These are phyloP conservation scores for Gossypium lobatum DNA, from an alignment of 441 rosid species.

Conservation along the genomic window DNA sequence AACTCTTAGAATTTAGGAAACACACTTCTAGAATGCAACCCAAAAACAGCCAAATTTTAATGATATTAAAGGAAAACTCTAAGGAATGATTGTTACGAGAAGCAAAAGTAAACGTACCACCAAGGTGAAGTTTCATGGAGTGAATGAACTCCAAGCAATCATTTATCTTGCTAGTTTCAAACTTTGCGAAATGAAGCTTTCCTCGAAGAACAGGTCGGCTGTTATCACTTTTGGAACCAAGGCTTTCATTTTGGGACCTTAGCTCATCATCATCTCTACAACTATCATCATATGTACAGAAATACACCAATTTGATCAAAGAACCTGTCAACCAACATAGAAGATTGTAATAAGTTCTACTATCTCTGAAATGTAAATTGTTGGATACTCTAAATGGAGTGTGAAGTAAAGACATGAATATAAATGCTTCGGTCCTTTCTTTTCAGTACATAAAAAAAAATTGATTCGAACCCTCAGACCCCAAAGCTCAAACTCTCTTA, in stretches of 20 bases:
- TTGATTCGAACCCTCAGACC: neutral
- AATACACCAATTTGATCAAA: constrained; percentile 72
- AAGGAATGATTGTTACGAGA: neutral
- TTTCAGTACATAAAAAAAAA: neutral
- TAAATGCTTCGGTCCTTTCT: neutral
- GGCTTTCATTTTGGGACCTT: constrained; percentile 26
- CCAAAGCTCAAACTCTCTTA: neutral
- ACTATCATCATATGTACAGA: constrained; percentile 33
- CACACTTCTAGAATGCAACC: neutral
- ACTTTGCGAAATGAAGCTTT: constrained; percentile 68
- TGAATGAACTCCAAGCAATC: constrained; percentile 74
- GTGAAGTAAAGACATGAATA: neutral
- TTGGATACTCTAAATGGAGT: neutral
- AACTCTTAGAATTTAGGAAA: neutral
- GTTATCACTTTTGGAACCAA: constrained; percentile 20
- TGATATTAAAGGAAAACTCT: neutral
- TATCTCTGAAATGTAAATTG: neutral
- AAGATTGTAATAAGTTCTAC: neutral
- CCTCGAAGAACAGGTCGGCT: constrained; percentile 36
- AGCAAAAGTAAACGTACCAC: constrained; percentile 30
- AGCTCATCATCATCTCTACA: constrained; percentile 19
- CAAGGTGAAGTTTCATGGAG: constrained; percentile 45
- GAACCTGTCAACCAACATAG: constrained; percentile 45
- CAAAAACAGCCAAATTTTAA: neutral
- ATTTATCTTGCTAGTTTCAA: constrained; percentile 75